Conservation (phyloP, 2,329 filamentous ascomycete species). For the Arthrobotrys sphaeroides region DNA sequence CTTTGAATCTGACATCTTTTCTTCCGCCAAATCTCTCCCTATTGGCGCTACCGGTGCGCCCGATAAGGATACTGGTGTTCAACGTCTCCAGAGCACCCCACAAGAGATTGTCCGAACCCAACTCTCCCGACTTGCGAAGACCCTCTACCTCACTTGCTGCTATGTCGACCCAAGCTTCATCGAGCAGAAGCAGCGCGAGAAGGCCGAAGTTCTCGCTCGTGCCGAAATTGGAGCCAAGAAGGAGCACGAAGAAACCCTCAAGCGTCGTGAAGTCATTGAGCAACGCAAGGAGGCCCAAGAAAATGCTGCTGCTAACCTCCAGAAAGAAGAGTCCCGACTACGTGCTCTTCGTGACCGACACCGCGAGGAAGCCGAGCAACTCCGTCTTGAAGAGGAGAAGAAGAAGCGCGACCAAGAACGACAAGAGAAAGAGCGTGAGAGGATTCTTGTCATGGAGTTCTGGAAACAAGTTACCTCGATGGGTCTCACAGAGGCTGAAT, state of each 20-base stretch:
- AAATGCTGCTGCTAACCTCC: conserved; percentile 83
- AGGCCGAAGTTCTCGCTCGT: conserved; percentile 79
- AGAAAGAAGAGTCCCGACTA: conserved; percentile 89
- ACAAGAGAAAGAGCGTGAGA: conserved; percentile 84
- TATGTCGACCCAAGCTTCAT: conserved; percentile 93
- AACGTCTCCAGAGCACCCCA: conserved; percentile 95
- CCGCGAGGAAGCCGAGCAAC: conserved; percentile 86
- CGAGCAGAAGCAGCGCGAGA: conserved; percentile 79
- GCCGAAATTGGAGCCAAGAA: conserved; percentile 88
- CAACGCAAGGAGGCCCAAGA: conserved; percentile 97
- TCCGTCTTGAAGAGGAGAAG: conserved; percentile 89
- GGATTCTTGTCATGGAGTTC: conserved; percentile 89
- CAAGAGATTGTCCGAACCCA: conserved; percentile 97
- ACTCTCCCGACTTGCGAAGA: conserved; percentile 87
- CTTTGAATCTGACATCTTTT: conserved; percentile 98
- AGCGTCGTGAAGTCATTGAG: conserved; percentile 88
- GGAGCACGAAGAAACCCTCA: conserved; percentile 85
- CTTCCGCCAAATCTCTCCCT: conserved; percentile 87
- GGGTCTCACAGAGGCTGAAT: conserved; percentile 48
- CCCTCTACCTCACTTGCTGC: conserved; percentile 90
- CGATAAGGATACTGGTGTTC: conserved; percentile 86
- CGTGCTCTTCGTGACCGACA: conserved; percentile 88
- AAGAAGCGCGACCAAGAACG: conserved; percentile 88
- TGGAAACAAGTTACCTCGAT: conserved; percentile 82
- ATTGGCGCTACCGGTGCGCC: conserved; percentile 86